Evolutionary conservation across 352 stramenopile species (phyloP).

Genomic region (Thalassiosira livingstoniorum): DNA sequence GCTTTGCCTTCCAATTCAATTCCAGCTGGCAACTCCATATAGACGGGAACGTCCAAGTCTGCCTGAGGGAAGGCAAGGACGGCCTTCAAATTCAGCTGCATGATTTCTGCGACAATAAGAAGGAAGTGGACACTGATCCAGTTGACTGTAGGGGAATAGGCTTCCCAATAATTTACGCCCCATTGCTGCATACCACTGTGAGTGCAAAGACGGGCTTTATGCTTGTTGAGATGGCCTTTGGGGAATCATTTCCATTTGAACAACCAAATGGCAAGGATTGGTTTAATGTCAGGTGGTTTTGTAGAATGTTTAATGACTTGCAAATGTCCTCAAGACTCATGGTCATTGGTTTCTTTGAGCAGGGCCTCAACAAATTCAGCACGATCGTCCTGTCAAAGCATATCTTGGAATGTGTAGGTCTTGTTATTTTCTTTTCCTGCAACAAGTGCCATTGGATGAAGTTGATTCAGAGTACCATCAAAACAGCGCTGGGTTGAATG

Average conservation of each 20-base stretch:
- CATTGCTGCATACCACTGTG: slow-evolving; percentile 46
- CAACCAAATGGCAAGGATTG: slow-evolving; percentile 50
- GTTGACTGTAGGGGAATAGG: slow-evolving; percentile 52
- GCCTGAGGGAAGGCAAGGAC: slow-evolving; percentile 32
- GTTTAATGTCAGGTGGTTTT: slow-evolving; percentile 13
- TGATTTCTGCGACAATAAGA: slow-evolving; percentile 15
- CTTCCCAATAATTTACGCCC: slow-evolving; percentile 55
- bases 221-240: slow-evolving; percentile 51
- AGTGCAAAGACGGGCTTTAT: slow-evolving; percentile 59
- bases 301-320: not conserved
- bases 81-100: slow-evolving; percentile 6
- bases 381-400: slow-evolving; percentile 15
- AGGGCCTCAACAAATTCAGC: slow-evolving; percentile 27
- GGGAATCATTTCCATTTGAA: slow-evolving; percentile 58
- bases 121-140: slow-evolving; percentile 59
- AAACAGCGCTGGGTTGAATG: slow-evolving; percentile 12
- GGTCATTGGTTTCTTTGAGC: slow-evolving; percentile 4
- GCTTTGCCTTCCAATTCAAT: not conserved
- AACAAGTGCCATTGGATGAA: slow-evolving; percentile 15
- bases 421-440: slow-evolving; percentile 27
- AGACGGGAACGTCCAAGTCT: slow-evolving; percentile 44
- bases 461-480: slow-evolving; percentile 30
- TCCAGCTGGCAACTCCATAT: slow-evolving; percentile 22
- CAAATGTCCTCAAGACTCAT: slow-evolving; percentile 18
- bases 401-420: slow-evolving; percentile 24